Evolutionary conservation across 768 basidiomycete species (phyloP).

Genomic region (Tulasnella sp.): DNA sequence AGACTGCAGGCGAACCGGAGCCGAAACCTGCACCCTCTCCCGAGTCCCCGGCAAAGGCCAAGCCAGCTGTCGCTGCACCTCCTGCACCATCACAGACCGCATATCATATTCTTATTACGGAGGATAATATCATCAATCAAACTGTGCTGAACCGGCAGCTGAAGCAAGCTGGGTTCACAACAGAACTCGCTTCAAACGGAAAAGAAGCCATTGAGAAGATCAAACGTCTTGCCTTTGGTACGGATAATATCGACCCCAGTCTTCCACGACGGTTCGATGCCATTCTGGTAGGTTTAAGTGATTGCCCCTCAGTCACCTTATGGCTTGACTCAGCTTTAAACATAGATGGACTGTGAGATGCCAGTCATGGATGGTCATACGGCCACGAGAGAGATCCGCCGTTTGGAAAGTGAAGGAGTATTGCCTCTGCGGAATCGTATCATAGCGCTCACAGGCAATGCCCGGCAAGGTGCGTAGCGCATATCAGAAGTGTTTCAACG

Average conservation of each 20-base stretch:
- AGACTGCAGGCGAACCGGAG: not conserved
- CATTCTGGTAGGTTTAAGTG: slow-evolving; percentile 28
- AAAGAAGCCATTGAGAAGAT: slow-evolving; percentile 33
- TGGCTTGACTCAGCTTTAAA: not conserved
- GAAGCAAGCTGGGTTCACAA: slow-evolving; percentile 31
- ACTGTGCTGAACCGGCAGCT: slow-evolving; percentile 32
- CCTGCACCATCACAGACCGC: slow-evolving; percentile 7
- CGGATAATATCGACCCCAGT: slow-evolving; percentile 7
- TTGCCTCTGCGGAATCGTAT: slow-evolving; percentile 29
- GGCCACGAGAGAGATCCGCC: slow-evolving; percentile 32
- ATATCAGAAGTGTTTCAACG: not conserved
- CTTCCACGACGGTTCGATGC: slow-evolving; percentile 29
- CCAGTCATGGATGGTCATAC: slow-evolving; percentile 33
- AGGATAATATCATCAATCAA: slow-evolving; percentile 35
- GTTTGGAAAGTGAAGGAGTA: slow-evolving; percentile 30
- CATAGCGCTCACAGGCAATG: slow-evolving; percentile 35
- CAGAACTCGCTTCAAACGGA: slow-evolving; percentile 32
- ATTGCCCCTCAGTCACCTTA: not conserved
- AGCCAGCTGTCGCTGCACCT: not conserved
- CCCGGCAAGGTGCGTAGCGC: slow-evolving; percentile 19
- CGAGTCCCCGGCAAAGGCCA: not conserved
- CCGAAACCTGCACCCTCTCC: not conserved
- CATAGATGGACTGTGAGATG: slow-evolving; percentile 35
- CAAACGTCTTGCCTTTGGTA: slow-evolving; percentile 15
- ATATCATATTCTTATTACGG: slow-evolving; percentile 32